Evolutionary conservation across 208 protist species (phyloP), one percentile per base, ranked within the genome.

Genomic region (Spironucleus salmonicida): DNA sequence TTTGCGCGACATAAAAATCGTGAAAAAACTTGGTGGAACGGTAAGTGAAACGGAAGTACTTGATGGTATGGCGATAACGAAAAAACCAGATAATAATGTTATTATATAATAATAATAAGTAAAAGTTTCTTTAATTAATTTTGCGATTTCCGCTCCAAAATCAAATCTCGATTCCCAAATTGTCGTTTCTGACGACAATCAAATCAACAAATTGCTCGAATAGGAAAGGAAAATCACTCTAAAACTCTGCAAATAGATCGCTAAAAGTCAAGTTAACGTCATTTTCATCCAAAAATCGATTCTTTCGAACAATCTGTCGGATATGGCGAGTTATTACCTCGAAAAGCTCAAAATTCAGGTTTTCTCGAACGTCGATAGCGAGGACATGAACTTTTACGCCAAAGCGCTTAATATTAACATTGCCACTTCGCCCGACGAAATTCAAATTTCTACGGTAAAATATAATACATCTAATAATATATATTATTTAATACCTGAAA

Each of bases 241-340:
- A 15, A 85, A 94, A 26, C 79, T 98, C 27, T 95, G 93, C 84
- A 96, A 96, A 80, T 83, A 89, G 61, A 97, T 99, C 82, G 90
- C 93, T 79, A 95, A 97, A 77, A 86, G 87, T 23, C 92, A 92
- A 39, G 93, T 92, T 81, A 99, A 98, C 82, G 94, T 99, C 23
- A 82, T 99, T n/a, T 88, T 99, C 32, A 87, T 99, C 34, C 96
- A 99, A 86, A 98, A 99, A 84, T 93, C 87, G 32, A 97, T 98
- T 78, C 88, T 69, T 41, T 88, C 94, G 62, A 94, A 98, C 79
- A 94, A 94, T 61, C 89, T 97, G 29, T 94, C 83, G 62, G 90
- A 97, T 68, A 86, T 96, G 62, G 93, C 92, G n/a, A 87, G 97
- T 26, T 90, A 96, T 83, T 98, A 95, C 82, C 83, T 99, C 13